A percentile compares a stretch with the other conserved stretches of the same genome.
Conservation (phyloP, 2,329 filamentous ascomycete genomes). For the Aspergillus brunneoviolaceus region DNA sequence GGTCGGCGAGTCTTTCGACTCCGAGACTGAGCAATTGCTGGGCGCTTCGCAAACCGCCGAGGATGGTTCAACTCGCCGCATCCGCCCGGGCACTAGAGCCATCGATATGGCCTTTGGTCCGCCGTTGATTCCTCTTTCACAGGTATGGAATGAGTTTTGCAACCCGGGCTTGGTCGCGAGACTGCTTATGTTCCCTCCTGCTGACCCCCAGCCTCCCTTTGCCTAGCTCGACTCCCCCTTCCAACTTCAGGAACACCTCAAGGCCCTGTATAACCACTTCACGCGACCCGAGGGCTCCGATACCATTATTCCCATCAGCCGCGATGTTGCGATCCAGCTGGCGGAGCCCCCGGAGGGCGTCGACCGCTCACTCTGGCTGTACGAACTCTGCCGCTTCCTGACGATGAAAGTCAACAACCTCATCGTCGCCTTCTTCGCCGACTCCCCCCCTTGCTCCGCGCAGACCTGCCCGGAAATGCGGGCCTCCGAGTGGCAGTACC, state of each 20-base stretch:
- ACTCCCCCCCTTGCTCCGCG: constrained; percentile 82
- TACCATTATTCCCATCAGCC: constrained; percentile 69
- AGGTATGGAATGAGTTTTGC: constrained; percentile 56
- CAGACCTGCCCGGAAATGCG: constrained; percentile 96
- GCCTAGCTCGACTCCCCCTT: constrained; percentile 89
- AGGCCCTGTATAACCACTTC: constrained; percentile 81
- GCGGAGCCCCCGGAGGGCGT: constrained; percentile 77
- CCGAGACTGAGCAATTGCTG: constrained; percentile 56
- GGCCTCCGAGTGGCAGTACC: constrained; percentile 97
- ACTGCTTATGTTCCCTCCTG: neutral
- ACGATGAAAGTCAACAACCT: constrained; percentile 92
- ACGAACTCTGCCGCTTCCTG: constrained; percentile 94
- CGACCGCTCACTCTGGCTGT: constrained; percentile 89
- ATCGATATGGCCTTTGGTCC: constrained; percentile 90
- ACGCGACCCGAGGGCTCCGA: constrained; percentile 62
- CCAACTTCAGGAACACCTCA: constrained; percentile 94
- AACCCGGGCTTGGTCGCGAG: constrained; percentile 1
- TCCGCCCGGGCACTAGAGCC: constrained; percentile 89
- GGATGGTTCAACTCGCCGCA: constrained; percentile 74
- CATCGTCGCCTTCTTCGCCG: constrained; percentile 88
- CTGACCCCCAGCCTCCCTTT: constrained; percentile 14
- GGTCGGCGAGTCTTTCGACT: constrained; percentile 58
- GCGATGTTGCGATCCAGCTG: constrained; percentile 71
- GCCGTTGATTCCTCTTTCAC: constrained; percentile 77
- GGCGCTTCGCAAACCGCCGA: constrained; percentile 61